phyloP scores from a whole-genome alignment of 495 filamentous ascomycete species.

The Penicillium alfredii region DNA sequence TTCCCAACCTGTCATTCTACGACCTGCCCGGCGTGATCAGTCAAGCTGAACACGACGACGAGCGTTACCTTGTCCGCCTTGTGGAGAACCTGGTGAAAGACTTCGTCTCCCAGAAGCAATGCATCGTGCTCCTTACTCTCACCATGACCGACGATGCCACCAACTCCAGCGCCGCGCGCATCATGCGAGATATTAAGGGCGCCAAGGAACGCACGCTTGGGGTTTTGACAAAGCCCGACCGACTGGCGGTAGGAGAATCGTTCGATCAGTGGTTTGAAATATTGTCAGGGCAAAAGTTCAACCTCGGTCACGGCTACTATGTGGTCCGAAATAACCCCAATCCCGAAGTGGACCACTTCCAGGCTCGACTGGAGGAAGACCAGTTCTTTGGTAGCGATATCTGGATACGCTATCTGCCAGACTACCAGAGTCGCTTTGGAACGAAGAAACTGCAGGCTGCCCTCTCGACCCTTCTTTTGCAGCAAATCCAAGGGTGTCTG shows the following conservation, averaged over 20 bases:
- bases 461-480: conserved; percentile 48
- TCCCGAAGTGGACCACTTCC: conserved; percentile 42
- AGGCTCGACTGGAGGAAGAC: conserved; percentile 52
- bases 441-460: conserved; percentile 49
- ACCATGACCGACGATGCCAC: conserved; percentile 70
- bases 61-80: conserved; percentile 57
- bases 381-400: conserved; percentile 49
- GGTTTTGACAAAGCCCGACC: conserved; percentile 76
- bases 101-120: conserved; percentile 58
- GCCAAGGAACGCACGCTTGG: conserved; percentile 62
- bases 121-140: conserved; percentile 67
- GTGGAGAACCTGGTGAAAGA: conserved; percentile 62
- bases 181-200: conserved; percentile 50
- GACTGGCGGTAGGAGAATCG: conserved; percentile 43
- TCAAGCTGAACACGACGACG: conserved; percentile 52
- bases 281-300: conserved; percentile 47
- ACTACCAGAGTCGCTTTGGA: conserved; percentile 51
- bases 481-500: conserved; percentile 54
- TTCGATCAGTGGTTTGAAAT: conserved; percentile 53
- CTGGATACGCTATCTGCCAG: conserved; percentile 43
- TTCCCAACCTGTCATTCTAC: conserved; percentile 70
- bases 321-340: conserved; percentile 57
- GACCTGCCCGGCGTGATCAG: conserved; percentile 78
- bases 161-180: conserved; percentile 60
- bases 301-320: conserved; percentile 58